A percentile compares a stretch with the other conserved stretches of the same genome.
phyloP scores from a whole-genome alignment of 495 filamentous ascomycete genomes.

The Penicillium verhagenii region DNA sequence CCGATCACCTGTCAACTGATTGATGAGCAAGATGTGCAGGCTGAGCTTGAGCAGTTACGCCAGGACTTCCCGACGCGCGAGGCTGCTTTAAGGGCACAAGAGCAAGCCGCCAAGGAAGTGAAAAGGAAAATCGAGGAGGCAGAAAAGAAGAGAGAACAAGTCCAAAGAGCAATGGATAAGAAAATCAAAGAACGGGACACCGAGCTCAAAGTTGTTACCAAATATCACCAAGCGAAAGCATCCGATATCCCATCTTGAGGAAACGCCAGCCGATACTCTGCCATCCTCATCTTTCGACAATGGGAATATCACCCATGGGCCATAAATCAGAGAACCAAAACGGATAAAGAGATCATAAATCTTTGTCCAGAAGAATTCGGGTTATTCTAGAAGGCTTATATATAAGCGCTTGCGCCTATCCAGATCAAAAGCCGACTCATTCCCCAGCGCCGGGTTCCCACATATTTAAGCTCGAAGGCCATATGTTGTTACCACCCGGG shows the following conservation, averaged over 20 bases:
- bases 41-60: constrained; percentile 37
- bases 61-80: constrained; percentile 38
- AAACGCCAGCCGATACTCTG: background rate
- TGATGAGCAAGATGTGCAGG: constrained; percentile 26
- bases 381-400: background rate
- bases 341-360: background rate
- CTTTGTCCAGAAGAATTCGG: background rate
- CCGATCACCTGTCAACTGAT: constrained; percentile 43
- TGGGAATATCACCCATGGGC: background rate
- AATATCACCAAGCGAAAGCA: constrained; percentile 42
- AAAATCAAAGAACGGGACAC: constrained; percentile 46
- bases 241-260: constrained; percentile 34
- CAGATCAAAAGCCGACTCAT: background rate
- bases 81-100: constrained; percentile 40
- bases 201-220: constrained; percentile 47
- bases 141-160: constrained; percentile 40
- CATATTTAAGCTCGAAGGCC: background rate
- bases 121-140: constrained; percentile 39
- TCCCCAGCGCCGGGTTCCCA: background rate
- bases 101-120: constrained; percentile 39
- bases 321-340: background rate
- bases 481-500: background rate
- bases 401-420: background rate
- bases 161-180: constrained; percentile 45
- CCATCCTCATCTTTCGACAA: background rate